A percentile compares a stretch with the other conserved stretches of the same genome.
These are phyloP conservation scores for Microthyrium microscopicum DNA, from an alignment of 2,329 filamentous ascomycete genomes.

Conservation along the genomic window DNA sequence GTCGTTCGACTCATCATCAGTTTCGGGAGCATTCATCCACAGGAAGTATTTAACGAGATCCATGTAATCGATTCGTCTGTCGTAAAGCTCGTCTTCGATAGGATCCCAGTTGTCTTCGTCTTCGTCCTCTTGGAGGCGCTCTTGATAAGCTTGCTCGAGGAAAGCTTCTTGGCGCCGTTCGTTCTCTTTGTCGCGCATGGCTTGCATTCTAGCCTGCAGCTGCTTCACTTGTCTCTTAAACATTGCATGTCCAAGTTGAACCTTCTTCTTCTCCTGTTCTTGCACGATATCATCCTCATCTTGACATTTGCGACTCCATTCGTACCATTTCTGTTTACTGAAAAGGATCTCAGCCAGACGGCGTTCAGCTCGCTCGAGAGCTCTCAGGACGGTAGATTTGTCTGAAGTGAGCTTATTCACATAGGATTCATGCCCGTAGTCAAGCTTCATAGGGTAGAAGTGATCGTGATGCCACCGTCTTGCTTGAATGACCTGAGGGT, in stretches of 20 bases:
- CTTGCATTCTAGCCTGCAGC: constrained; percentile 22
- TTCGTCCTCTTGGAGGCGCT: constrained; percentile 22
- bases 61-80: constrained; percentile 27
- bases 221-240: constrained; percentile 32
- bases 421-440: constrained; percentile 28
- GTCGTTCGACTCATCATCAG: background rate
- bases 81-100: constrained; percentile 29
- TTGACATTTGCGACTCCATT: constrained; percentile 30
- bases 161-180: constrained; percentile 27
- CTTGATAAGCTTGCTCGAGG: constrained; percentile 26
- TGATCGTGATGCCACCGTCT: constrained; percentile 26
- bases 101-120: constrained; percentile 31
- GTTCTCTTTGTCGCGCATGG: constrained; percentile 25
- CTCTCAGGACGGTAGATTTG: constrained; percentile 20
- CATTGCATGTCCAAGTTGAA: constrained; percentile 31
- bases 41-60: constrained; percentile 30
- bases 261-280: constrained; percentile 32
- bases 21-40: constrained; percentile 19
- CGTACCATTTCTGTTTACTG: constrained; percentile 30
- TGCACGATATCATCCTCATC: constrained; percentile 27
- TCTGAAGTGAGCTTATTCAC: constrained; percentile 22
- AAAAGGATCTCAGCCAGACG: constrained; percentile 28
- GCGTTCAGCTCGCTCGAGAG: constrained; percentile 27
- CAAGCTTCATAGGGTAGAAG: constrained; percentile 26
- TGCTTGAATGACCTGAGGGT: constrained; percentile 26